phyloP scores from a whole-genome alignment of 768 basidiomycete species.

The Tylopilus plumbeoviolaceoides region DNA sequence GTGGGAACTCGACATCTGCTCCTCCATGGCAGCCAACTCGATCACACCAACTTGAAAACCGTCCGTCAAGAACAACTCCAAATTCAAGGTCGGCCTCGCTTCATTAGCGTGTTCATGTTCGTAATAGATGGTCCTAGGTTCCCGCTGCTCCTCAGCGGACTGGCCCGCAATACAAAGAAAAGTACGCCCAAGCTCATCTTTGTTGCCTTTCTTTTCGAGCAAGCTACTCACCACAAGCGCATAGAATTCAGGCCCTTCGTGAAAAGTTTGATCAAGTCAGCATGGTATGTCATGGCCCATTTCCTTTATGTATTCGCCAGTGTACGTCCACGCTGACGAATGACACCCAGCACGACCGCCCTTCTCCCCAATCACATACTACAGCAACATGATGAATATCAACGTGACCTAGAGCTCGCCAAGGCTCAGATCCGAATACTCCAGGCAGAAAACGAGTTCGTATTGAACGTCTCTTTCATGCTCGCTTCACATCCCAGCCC shows the following conservation, averaged over 20 bases:
- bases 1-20: neutral
- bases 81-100: slow-evolving; percentile 22
- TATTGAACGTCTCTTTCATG: neutral
- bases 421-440: slow-evolving; percentile 27
- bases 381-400: slow-evolving; percentile 22
- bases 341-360: neutral
- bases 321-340: neutral
- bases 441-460: slow-evolving; percentile 33
- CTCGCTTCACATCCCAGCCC: neutral
- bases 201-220: neutral
- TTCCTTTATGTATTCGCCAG: neutral
- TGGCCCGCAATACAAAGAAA: slow-evolving; percentile 31
- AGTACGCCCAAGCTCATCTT: slow-evolving; percentile 13
- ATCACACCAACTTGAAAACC: slow-evolving; percentile 12
- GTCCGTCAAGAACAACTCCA: slow-evolving; percentile 19
- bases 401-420: slow-evolving; percentile 26
- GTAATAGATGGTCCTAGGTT: slow-evolving; percentile 1
- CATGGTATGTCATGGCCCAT: slow-evolving; percentile 18
- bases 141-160: slow-evolving; percentile 15
- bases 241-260: slow-evolving; percentile 30
- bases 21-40: slow-evolving; percentile 14
- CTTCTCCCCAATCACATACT: neutral
- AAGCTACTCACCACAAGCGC: neutral
- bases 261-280: slow-evolving; percentile 33
- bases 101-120: neutral